Percentiles rank a stretch among this genome's conserved stretches.
phyloP scores from a whole-genome alignment of 371 early-diverging fungal species.

The Rhizopus sp. region DNA sequence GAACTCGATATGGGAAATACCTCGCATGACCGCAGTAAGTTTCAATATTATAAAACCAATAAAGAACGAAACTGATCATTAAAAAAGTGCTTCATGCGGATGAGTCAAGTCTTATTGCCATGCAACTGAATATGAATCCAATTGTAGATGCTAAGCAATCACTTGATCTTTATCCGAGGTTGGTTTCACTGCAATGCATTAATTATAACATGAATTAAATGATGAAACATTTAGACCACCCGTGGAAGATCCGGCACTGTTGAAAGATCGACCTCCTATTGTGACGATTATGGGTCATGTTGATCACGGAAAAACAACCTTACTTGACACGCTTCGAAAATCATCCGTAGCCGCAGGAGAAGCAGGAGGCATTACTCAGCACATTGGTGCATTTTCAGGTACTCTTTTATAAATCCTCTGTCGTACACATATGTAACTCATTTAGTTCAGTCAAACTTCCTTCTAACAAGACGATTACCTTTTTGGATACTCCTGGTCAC shows the following conservation, averaged over 20 bases:
- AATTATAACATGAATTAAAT: not conserved
- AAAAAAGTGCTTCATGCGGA: constrained; percentile 75
- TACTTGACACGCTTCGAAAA: constrained; percentile 92
- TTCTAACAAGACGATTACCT: constrained; percentile 80
- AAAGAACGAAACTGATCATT: not conserved
- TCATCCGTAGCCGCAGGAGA: constrained; percentile 93
- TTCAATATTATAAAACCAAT: not conserved
- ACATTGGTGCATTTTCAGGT: constrained; percentile 97
- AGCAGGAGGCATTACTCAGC: constrained; percentile 97
- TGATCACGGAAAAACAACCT: constrained; percentile 97
- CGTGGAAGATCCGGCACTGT: constrained; percentile 70
- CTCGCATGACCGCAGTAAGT: constrained; percentile 65
- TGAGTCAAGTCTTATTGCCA: constrained; percentile 81
- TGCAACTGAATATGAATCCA: constrained; percentile 87
- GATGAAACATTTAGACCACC: constrained; percentile 39
- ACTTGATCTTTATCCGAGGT: constrained; percentile 63
- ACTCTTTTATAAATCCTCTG: not conserved
- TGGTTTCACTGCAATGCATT: constrained; percentile 3
- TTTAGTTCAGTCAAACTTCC: constrained; percentile 52
- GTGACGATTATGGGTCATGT: constrained; percentile 99
- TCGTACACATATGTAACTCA: constrained; percentile 4
- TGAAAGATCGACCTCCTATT: constrained; percentile 84
- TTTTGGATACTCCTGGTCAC: constrained; percentile 97
- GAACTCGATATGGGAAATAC: constrained; percentile 77
- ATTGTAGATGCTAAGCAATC: constrained; percentile 65